Percentiles rank a stretch among this genome's conserved stretches.
Evolutionary conservation across 257 asterid genomes (phyloP).

Genomic region (Salvia hispanica): DNA sequence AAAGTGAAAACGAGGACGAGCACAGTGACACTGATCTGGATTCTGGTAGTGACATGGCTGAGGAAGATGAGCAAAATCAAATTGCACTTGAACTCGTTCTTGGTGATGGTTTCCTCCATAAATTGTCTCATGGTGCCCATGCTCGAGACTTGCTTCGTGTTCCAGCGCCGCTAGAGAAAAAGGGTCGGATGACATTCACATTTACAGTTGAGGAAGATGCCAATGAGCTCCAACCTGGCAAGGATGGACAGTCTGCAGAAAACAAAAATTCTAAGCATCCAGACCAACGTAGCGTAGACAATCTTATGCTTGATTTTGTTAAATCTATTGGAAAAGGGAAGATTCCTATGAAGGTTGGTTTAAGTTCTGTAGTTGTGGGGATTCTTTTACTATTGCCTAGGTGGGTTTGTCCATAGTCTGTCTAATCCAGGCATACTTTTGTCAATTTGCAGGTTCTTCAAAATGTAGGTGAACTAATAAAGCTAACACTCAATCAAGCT

Average conservation of each 20-base stretch:
- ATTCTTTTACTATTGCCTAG: conserved; percentile 7
- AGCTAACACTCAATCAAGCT: conserved; percentile 72
- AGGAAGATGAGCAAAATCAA: conserved; percentile 59
- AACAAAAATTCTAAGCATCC: conserved; percentile 64
- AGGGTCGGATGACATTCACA: conserved; percentile 66
- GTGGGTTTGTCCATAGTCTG: conserved; percentile 5
- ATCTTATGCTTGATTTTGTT: conserved; percentile 79
- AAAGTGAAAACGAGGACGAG: conserved; percentile 53
- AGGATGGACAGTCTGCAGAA: conserved; percentile 51
- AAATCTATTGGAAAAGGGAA: conserved; percentile 82
- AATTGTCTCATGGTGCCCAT: conserved; percentile 41
- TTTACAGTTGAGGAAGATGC: conserved; percentile 79
- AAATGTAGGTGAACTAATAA: conserved; percentile 77
- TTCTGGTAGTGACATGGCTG: conserved; percentile 50
- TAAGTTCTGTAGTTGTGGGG: conserved; percentile 10
- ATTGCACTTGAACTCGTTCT: conserved; percentile 72
- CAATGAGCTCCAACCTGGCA: conserved; percentile 41
- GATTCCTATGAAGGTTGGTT: conserved; percentile 81
- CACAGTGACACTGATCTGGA: conserved; percentile 51
- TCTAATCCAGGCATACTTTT: conserved; percentile 27
- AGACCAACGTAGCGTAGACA: conserved; percentile 60
- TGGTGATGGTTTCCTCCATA: conserved; percentile 56
- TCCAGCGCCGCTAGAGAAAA: conserved; percentile 82
- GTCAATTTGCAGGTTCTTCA: conserved; percentile 69
- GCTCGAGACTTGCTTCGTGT: conserved; percentile 69